A percentile compares a stretch with the other conserved stretches of the same genome.
These are phyloP conservation scores for Solioccasus polychromus DNA, from an alignment of 768 basidiomycete genomes.

Conservation along the genomic window DNA sequence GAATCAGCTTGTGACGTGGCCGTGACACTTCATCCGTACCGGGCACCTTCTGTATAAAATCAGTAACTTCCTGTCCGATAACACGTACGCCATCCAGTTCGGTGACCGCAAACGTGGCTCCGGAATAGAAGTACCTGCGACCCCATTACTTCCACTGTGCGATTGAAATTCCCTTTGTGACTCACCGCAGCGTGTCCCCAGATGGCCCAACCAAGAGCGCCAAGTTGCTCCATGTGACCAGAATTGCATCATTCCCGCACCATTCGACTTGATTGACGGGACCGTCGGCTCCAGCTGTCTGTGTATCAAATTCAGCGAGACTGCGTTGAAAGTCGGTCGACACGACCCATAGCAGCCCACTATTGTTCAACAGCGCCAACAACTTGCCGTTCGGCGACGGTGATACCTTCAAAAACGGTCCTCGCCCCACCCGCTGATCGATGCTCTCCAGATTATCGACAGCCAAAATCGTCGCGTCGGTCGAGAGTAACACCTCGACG, in stretches of 20 bases:
- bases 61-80: constrained; percentile 72
- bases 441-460: constrained; percentile 87
- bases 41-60: constrained; percentile 93
- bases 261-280: constrained; percentile 76
- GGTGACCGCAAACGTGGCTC: constrained; percentile 72
- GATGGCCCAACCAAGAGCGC: constrained; percentile 90
- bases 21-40: constrained; percentile 41
- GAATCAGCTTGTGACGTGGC: neutral
- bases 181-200: constrained; percentile 82
- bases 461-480: constrained; percentile 73
- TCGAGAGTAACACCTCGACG: constrained; percentile 83
- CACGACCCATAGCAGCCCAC: constrained; percentile 85
- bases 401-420: constrained; percentile 84
- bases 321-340: constrained; percentile 89
- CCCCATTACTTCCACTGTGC: constrained; percentile 8
- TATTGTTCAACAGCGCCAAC: constrained; percentile 75
- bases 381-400: constrained; percentile 95
- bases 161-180: constrained; percentile 2
- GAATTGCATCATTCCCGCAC: constrained; percentile 95
- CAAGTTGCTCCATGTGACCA: constrained; percentile 76
- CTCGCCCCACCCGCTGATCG: constrained; percentile 85
- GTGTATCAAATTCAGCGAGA: constrained; percentile 83
- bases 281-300: constrained; percentile 53
- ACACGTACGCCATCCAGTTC: constrained; percentile 92
- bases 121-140: constrained; percentile 76